Conservation (phyloP, 257 asterid genomes). For the Salvia miltiorrhiza region DNA sequence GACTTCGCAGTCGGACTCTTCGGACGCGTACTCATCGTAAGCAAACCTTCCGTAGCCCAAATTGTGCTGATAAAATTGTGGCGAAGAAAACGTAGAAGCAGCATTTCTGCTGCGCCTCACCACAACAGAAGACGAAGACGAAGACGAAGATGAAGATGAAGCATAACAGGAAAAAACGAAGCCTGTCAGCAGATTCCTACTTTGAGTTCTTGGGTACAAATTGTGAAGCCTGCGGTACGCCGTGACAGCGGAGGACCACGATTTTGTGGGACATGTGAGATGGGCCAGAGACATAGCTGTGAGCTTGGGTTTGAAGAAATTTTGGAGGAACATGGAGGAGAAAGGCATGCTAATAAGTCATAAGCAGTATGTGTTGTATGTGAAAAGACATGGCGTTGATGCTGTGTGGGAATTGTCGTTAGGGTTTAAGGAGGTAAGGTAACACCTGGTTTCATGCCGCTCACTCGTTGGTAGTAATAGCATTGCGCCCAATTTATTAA, state of each 20-base stretch:
- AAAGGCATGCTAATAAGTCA: conserved; percentile 19
- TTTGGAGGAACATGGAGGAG: conserved; percentile 31
- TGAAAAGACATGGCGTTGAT: conserved; percentile 12
- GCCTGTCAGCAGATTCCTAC: conserved; percentile 19
- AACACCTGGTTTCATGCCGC: too few relatives aligned
- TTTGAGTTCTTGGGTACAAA: conserved; percentile 23
- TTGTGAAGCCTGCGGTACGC: conserved; percentile 30
- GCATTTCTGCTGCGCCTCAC: conserved; percentile 38
- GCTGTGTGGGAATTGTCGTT: conserved; percentile 23
- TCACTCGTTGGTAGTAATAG: too few relatives aligned
- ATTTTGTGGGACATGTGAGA: conserved; percentile 28
- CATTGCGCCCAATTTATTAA: too few relatives aligned
- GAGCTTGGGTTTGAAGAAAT: conserved; percentile 38
- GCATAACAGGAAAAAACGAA: conserved; percentile 33
- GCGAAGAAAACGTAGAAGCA: conserved; percentile 35
- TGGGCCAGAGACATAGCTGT: conserved; percentile 47
- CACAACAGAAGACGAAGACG: conserved; percentile 28
- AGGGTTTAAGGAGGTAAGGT: conserved; percentile 57
- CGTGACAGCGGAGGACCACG: conserved; percentile 32
- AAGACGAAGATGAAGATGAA: conserved; percentile 14
- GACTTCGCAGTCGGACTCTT: conserved; percentile 54
- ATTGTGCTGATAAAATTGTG: conserved; percentile 51
- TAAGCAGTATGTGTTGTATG: neutral
- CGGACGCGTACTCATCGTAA: conserved; percentile 63
- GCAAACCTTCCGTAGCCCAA: conserved; percentile 66